These are phyloP conservation scores for Schizochytrium sp. DNA, from an alignment of 108 stramenopile species.

Conservation along the genomic window DNA sequence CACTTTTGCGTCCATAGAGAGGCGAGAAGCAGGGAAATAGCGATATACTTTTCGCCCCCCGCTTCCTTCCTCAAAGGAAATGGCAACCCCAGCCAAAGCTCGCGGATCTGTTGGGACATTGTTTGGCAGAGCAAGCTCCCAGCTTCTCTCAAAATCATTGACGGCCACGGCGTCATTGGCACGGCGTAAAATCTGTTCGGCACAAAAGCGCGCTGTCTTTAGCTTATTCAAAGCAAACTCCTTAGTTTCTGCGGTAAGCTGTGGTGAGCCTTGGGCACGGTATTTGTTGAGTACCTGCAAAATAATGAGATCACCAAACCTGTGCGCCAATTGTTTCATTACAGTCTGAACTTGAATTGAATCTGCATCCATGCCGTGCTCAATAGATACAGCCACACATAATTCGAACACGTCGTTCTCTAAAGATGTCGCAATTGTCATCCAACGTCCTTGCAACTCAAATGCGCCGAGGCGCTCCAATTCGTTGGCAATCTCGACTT, in stretches of 20 bases:
- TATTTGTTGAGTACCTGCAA: not conserved
- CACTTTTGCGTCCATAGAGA: not conserved
- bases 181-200: not conserved
- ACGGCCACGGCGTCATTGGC: not conserved
- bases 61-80: not conserved
- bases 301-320: not conserved
- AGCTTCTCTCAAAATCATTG: not conserved
- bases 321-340: not conserved
- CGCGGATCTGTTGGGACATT: not conserved
- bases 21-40: constrained; percentile 3
- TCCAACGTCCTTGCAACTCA: not conserved
- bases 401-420: not conserved
- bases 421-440: not conserved
- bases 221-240: not conserved
- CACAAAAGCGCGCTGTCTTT: constrained; percentile 10
- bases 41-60: not conserved
- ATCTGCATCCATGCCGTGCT: not conserved
- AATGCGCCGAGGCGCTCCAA: constrained; percentile 22
- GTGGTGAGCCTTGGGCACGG: not conserved
- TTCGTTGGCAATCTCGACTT: not conserved
- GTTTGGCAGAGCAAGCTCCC: constrained; percentile 5
- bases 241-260: too few relatives aligned
- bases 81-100: not conserved
- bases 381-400: not conserved
- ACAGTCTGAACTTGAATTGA: not conserved